phyloP scores from a whole-genome alignment of 2,329 filamentous ascomycete species.

The Colletotrichum higginsianum region DNA sequence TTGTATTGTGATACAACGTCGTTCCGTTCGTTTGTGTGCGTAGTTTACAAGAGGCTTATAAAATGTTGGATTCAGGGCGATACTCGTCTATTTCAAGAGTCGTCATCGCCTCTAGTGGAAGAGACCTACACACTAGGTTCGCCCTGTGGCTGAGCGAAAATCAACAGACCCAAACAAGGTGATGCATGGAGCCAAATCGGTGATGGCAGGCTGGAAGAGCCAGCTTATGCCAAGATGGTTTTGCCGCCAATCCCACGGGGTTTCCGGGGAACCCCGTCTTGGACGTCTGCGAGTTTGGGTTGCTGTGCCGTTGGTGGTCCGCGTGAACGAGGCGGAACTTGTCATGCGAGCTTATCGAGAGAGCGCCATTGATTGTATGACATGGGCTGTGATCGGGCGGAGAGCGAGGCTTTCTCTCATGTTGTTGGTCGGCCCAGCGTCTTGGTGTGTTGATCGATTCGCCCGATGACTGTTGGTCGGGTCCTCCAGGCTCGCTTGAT shows the following conservation, averaged over 20 bases:
- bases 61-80: not conserved
- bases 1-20: not conserved
- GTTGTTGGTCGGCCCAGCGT: too few relatives aligned
- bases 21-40: not conserved
- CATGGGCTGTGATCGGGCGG: not conserved
- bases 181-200: not conserved
- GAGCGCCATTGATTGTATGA: not conserved
- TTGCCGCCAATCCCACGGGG: constrained; percentile 16
- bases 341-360: not conserved
- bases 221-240: not conserved
- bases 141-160: not conserved
- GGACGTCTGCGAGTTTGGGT: not conserved
- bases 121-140: not conserved
- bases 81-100: not conserved
- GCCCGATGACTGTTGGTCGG: not conserved
- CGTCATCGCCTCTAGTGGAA: too few relatives aligned
- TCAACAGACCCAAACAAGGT: not conserved
- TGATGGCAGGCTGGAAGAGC: too few relatives aligned
- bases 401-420: too few relatives aligned
- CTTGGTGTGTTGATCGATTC: not conserved
- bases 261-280: not conserved
- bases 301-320: not conserved
- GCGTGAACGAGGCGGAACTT: not conserved
- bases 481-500: too few relatives aligned
- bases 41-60: too few relatives aligned